A percentile compares a stretch with the other conserved stretches of the same genome.
Evolutionary conservation across 106 monocot genomes (phyloP).

Genomic region (Acorus calamus): DNA sequence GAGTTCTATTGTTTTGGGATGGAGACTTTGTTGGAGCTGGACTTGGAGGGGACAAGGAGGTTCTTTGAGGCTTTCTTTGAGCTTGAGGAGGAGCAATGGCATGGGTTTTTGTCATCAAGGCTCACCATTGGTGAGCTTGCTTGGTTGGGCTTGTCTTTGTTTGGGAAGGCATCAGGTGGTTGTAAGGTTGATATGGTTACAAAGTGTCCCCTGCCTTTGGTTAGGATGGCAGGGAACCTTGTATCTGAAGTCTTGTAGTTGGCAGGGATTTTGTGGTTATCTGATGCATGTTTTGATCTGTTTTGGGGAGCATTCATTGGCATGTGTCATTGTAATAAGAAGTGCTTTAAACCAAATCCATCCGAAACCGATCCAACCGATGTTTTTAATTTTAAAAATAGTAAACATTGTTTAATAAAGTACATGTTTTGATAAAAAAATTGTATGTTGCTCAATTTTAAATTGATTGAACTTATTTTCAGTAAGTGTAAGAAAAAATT

Average conservation of each 20-base stretch:
- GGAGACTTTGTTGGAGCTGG: conserved; percentile 27
- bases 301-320: no score
- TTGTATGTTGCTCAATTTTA: no score
- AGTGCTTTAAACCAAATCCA: no score
- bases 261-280: no score
- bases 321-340: no score
- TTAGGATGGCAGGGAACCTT: conserved; percentile 18
- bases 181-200: conserved; percentile 18
- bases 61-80: conserved; percentile 36
- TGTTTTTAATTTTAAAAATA: no score
- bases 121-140: conserved; percentile 16
- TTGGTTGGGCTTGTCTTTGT: conserved; percentile 13
- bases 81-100: conserved; percentile 18
- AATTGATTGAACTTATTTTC: no score
- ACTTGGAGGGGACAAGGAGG: conserved; percentile 18
- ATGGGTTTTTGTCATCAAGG: conserved; percentile 21
- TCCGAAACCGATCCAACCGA: no score
- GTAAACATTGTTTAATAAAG: no score
- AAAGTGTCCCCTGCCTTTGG: conserved; percentile 27
- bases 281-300: no score
- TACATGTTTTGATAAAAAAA: no score
- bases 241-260: conserved; percentile 4
- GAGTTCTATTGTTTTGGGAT: conserved; percentile 32
- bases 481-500: no score
- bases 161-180: conserved; percentile 7